phyloP scores from a whole-genome alignment of 352 stramenopile genomes.

The Saprolegnia parasitica region DNA sequence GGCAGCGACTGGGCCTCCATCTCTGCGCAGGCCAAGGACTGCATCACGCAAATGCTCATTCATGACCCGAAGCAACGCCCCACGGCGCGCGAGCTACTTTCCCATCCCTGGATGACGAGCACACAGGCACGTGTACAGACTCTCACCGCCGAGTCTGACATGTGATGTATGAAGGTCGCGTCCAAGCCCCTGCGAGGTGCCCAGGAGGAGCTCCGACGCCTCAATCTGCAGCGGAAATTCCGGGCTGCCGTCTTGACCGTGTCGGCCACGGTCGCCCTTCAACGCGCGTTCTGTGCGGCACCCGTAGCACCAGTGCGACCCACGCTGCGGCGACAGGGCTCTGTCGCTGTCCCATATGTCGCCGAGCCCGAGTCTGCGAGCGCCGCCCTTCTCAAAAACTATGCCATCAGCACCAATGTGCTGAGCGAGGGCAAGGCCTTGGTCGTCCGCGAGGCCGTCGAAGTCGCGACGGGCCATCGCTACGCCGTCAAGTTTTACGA shows the following conservation, averaged over 20 bases:
- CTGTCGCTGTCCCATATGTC: not conserved
- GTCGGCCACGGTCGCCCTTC: not conserved
- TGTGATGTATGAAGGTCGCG: slow-evolving; percentile 38
- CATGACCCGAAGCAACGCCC: slow-evolving; percentile 4
- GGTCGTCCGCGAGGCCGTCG: not conserved
- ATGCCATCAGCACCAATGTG: slow-evolving; percentile 5
- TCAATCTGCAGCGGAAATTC: slow-evolving; percentile 92
- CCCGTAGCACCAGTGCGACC: not conserved
- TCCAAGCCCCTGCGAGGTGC: slow-evolving; percentile 80
- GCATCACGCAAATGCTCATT: slow-evolving; percentile 5
- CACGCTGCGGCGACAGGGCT: not conserved
- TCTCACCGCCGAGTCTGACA: too few relatives aligned
- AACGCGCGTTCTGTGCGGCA: not conserved
- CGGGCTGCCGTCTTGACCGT: slow-evolving; percentile 73
- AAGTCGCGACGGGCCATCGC: not conserved
- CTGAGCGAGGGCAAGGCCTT: slow-evolving; percentile 10
- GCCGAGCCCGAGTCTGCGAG: not conserved
- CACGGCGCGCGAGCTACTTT: not conserved
- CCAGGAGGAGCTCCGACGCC: slow-evolving; percentile 85
- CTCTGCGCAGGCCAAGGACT: slow-evolving; percentile 2
- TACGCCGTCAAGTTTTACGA: slow-evolving; percentile 25
- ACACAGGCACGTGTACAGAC: slow-evolving; percentile 65
- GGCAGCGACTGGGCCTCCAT: not conserved
- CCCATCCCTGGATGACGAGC: slow-evolving; percentile 8
- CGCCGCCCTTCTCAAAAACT: not conserved